Evolutionary conservation across 352 stramenopile genomes (phyloP), one percentile per base, ranked within the genome.

Genomic region (Chrysophaeum taylorii): DNA sequence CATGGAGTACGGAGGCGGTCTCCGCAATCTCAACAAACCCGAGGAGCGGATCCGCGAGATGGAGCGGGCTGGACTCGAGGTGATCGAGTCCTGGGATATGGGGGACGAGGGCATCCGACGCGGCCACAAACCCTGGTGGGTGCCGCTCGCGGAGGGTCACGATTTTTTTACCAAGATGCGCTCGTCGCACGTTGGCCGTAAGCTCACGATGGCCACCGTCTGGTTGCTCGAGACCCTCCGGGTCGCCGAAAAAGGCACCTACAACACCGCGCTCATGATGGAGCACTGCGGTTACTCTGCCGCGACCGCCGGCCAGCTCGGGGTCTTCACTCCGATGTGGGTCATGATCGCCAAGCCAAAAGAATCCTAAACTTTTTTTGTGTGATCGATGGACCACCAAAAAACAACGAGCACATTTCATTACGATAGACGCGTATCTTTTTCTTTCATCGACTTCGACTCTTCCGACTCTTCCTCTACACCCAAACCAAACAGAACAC

Each of bases 251-350:
- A 27, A 27, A 23, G 57, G 57, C 57, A 66, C 57, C 1, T 36
- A 45, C 9, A 15, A 36, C 31, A 66, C 57, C 16, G 57, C 57
- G 14, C 31, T 66, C 33, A 66, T 66, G 57, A 23, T 66, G 16
- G 57, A 66, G 36, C 57, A 66, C 57, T 66, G 57, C 57, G 57
- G 57, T 36, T 66, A 38, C 35, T 66, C 57, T 1, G 57, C 57
- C 14, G 57, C 57, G 12, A 66, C 57, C 9, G 57, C 57, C 33
- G 57, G 57, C 57, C 33, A 66, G 57, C 57, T 66, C 33, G 57
- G 57, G 33, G 45, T 66, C 57, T 66, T 66, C 57, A 66, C 57
- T 9, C 57, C 57, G 33, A 36, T 36, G 12, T 66, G 57, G 57
- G 57, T 66, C 33, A 66, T 36, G 16, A 66, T 66, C 57, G n/a